These are phyloP conservation scores for Drosera capensis DNA, from an alignment of 148 eudicot species.

Conservation along the genomic window DNA sequence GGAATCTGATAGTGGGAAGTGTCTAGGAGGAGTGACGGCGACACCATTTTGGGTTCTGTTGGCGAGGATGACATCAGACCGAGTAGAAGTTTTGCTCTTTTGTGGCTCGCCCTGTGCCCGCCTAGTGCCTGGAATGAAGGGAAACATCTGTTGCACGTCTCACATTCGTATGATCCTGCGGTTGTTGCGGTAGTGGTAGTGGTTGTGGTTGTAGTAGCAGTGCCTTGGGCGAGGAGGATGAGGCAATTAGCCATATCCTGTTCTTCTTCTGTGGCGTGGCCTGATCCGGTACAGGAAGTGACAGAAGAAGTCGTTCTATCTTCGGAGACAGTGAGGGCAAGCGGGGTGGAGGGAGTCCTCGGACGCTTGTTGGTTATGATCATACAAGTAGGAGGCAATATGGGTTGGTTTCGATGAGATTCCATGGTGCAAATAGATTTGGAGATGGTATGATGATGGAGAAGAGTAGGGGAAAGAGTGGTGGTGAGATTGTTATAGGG, in stretches of 20 bases:
- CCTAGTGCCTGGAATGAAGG: slow-evolving; percentile 86
- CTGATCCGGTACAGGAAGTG: background rate
- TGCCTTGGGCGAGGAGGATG: slow-evolving; percentile 3
- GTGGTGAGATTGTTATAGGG: background rate
- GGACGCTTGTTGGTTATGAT: slow-evolving; percentile 1
- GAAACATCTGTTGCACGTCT: slow-evolving; percentile 56
- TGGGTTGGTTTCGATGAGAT: background rate
- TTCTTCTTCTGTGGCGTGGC: slow-evolving; percentile 2
- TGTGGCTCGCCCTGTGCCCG: slow-evolving; percentile 90
- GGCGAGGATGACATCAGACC: slow-evolving; percentile 1
- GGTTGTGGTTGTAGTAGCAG: background rate
- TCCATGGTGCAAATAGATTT: background rate
- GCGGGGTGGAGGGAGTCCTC: background rate
- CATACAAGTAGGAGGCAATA: background rate
- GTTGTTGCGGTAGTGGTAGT: background rate
- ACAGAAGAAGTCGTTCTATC: background rate
- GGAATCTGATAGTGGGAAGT: background rate
- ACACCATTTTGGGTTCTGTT: background rate
- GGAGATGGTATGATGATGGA: background rate
- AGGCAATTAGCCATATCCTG: slow-evolving; percentile 9
- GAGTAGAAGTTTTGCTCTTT: slow-evolving; percentile 29
- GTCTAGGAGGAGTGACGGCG: background rate
- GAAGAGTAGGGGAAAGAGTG: background rate
- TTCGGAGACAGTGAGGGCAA: background rate
- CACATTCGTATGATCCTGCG: slow-evolving; percentile 47